Evolutionary conservation across 2,329 filamentous ascomycete genomes (phyloP).

Genomic region (Epichloe sylvatica): DNA sequence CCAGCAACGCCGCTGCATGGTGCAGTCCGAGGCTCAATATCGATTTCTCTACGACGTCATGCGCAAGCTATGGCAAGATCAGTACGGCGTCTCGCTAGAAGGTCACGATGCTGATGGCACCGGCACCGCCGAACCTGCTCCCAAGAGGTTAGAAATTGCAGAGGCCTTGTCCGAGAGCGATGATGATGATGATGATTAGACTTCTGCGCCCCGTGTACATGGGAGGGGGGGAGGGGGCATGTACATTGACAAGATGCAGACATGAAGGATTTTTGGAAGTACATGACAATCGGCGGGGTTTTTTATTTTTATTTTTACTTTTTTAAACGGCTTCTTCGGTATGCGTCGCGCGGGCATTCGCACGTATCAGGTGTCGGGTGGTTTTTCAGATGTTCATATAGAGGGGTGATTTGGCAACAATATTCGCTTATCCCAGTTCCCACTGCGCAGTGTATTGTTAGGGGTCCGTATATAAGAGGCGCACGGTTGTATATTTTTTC

Average conservation of each 20-base stretch:
- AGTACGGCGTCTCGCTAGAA: constrained; percentile 30
- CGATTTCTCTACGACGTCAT: constrained; percentile 81
- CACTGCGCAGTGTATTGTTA: too few relatives aligned
- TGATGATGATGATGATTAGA: background rate
- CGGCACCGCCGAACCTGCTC: constrained; percentile 31
- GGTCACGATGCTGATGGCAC: constrained; percentile 20
- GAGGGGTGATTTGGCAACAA: too few relatives aligned
- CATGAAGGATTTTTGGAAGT: too few relatives aligned
- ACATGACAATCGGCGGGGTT: too few relatives aligned
- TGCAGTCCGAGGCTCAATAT: constrained; percentile 76
- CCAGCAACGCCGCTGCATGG: constrained; percentile 88
- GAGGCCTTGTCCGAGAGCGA: constrained; percentile 24
- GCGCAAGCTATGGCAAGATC: constrained; percentile 58
- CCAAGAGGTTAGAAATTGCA: constrained; percentile 38
- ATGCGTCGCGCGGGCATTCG: constrained; percentile 3
- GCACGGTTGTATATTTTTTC: too few relatives aligned
- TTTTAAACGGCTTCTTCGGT: background rate
- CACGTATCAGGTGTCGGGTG: background rate
- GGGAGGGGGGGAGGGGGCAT: background rate
- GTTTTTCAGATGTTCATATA: too few relatives aligned
- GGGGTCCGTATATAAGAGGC: too few relatives aligned
- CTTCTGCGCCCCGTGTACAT: background rate
- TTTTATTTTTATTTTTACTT: too few relatives aligned
- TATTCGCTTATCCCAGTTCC: too few relatives aligned
- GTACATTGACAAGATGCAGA: background rate